Percentiles rank a stretch among this genome's conserved stretches.
Conservation (phyloP, 2,329 filamentous ascomycete species). For the Chaetomium olivaceum region DNA sequence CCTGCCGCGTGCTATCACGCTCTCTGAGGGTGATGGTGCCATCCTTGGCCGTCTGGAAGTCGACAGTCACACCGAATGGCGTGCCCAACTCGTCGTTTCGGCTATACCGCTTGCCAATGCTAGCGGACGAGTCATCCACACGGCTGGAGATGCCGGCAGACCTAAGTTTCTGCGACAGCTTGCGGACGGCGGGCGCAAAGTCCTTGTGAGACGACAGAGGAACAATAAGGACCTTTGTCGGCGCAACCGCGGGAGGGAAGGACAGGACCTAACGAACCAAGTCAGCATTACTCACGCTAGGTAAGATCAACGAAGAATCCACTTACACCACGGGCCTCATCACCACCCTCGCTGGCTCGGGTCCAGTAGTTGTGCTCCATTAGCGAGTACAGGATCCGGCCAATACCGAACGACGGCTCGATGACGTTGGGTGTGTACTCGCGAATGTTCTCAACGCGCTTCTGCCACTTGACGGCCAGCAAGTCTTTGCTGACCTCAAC, state of each 20-base stretch:
- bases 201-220: constrained; percentile 79
- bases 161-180: constrained; percentile 74
- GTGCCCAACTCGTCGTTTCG: constrained; percentile 96
- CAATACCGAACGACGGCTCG: constrained; percentile 96
- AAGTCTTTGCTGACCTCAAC: constrained; percentile 79
- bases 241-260: constrained; percentile 69
- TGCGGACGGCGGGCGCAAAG: constrained; percentile 75
- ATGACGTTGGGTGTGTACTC: constrained; percentile 96
- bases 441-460: constrained; percentile 76
- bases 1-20: constrained; percentile 86
- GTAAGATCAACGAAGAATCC: constrained; percentile 35
- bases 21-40: constrained; percentile 84
- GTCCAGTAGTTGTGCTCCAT: constrained; percentile 97
- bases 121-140: constrained; percentile 86
- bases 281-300: constrained; percentile 38
- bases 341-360: constrained; percentile 66
- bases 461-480: constrained; percentile 80
- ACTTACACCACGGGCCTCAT: constrained; percentile 85
- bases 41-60: constrained; percentile 93
- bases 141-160: constrained; percentile 76
- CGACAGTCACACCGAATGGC: constrained; percentile 88
- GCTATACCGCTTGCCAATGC: constrained; percentile 91
- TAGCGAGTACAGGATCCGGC: constrained; percentile 87
- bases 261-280: constrained; percentile 51
- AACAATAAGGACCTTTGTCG: constrained; percentile 91